Conservation (phyloP, 176 grass and related monocot genomes). For the Miscanthus lutarioriparius region DNA sequence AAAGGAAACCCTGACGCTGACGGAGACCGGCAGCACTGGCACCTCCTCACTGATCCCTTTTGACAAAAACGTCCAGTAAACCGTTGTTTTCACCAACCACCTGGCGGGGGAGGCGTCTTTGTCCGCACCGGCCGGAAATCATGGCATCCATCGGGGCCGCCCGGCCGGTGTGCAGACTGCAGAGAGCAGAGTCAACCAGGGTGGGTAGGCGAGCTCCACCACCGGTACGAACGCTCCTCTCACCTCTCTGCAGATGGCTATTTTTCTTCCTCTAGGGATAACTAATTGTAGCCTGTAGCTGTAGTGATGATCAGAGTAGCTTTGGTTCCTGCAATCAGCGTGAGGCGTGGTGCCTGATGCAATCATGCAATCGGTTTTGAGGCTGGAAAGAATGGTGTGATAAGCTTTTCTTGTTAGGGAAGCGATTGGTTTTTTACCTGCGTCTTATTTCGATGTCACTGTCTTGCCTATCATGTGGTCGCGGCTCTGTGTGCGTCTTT, state of each 20-base stretch:
- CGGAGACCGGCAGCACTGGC: neutral
- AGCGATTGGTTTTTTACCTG: neutral
- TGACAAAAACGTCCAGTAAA: constrained; percentile 18
- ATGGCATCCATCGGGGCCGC: neutral
- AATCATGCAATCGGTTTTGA: neutral
- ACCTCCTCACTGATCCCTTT: neutral
- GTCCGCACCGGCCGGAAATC: constrained; percentile 40
- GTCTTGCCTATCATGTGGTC: constrained; percentile 6
- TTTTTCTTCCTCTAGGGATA: neutral
- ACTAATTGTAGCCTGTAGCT: neutral
- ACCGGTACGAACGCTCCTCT: neutral
- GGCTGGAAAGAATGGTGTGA: no score
- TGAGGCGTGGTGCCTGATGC: no score
- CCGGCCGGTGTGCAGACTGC: neutral
- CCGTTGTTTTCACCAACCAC: constrained; percentile 38
- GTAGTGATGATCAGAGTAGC: neutral
- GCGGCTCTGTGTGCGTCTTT: neutral
- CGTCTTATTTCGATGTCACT: neutral
- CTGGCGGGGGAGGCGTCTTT: constrained; percentile 41
- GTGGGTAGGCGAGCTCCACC: constrained; percentile 32
- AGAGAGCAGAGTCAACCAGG: neutral
- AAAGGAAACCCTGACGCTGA: constrained; percentile 8
- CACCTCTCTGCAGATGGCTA: neutral
- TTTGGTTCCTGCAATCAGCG: neutral
- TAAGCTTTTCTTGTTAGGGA: neutral